phyloP scores from a whole-genome alignment of 371 early-diverging fungal species.

The Syncephalastrum sp. region DNA sequence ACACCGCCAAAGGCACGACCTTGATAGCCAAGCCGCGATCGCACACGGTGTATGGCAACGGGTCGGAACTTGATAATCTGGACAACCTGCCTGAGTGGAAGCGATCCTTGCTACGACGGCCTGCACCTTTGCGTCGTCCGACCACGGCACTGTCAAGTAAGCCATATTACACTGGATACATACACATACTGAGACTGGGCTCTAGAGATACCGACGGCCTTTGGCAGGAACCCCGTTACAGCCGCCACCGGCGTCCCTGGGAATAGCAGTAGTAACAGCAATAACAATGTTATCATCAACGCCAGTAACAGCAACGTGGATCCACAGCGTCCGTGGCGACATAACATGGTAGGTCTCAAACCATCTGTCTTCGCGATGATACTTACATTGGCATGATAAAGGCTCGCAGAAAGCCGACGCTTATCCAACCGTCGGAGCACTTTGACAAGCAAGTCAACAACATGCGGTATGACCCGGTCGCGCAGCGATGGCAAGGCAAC shows the following conservation, averaged over 20 bases:
- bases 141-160: too few species aligned
- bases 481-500: slow-evolving; percentile 36
- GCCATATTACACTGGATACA: too few species aligned
- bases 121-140: too few species aligned
- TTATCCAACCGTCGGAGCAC: slow-evolving; percentile 26
- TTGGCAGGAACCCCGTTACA: too few species aligned
- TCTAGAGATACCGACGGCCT: too few species aligned
- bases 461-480: slow-evolving; percentile 31
- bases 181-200: too few species aligned
- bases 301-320: slow-evolving; percentile 2
- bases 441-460: slow-evolving; percentile 23
- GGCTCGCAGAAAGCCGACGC: slow-evolving; percentile 22
- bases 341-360: slow-evolving; percentile 22
- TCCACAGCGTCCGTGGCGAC: slow-evolving; percentile 29
- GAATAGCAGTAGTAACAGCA: too few species aligned
- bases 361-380: neutral
- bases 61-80: slow-evolving; percentile 30
- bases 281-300: neutral
- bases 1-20: slow-evolving; percentile 10
- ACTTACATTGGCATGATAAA: slow-evolving; percentile 1
- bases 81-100: slow-evolving; percentile 32
- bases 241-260: neutral
- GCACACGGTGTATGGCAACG: slow-evolving; percentile 17
- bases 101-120: neutral
- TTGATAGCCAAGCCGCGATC: slow-evolving; percentile 23